Conservation (phyloP, 495 filamentous ascomycete genomes). For the Letharia lupina region DNA sequence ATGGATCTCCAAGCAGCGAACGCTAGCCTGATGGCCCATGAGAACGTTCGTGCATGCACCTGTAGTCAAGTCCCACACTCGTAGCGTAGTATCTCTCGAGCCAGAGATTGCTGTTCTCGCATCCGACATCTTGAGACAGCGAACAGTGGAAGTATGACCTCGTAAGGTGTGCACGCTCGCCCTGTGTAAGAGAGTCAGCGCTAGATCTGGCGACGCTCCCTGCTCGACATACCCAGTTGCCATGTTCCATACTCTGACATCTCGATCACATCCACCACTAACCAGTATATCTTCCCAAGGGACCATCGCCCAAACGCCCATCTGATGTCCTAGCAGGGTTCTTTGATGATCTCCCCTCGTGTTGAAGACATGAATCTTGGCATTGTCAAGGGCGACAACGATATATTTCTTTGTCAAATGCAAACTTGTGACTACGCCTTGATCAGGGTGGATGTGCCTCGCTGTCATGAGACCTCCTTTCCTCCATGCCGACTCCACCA, state of each 20-base stretch:
- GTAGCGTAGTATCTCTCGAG: conserved; percentile 85
- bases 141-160: conserved; percentile 92
- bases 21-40: conserved; percentile 92
- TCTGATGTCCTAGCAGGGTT: conserved; percentile 88
- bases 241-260: conserved; percentile 97
- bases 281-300: conserved; percentile 94
- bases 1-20: conserved; percentile 90
- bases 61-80: conserved; percentile 87
- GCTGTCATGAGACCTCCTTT: conserved; percentile 71
- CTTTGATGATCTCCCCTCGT: conserved; percentile 78
- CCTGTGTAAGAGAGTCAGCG: conserved; percentile 32
- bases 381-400: conserved; percentile 94
- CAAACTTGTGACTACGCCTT: conserved; percentile 91
- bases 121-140: conserved; percentile 97
- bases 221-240: conserved; percentile 59
- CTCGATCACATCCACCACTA: conserved; percentile 91
- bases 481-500: conserved; percentile 95
- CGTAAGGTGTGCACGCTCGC: conserved; percentile 73
- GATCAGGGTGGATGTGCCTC: conserved; percentile 85
- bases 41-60: conserved; percentile 86
- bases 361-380: conserved; percentile 96
- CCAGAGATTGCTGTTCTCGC: conserved; percentile 88
- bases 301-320: conserved; percentile 99
- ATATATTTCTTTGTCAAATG: conserved; percentile 95
- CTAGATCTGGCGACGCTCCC: neutral